These are phyloP conservation scores for Pseudonitzschia multiseries DNA, from an alignment of 108 stramenopile genomes.

Conservation along the genomic window DNA sequence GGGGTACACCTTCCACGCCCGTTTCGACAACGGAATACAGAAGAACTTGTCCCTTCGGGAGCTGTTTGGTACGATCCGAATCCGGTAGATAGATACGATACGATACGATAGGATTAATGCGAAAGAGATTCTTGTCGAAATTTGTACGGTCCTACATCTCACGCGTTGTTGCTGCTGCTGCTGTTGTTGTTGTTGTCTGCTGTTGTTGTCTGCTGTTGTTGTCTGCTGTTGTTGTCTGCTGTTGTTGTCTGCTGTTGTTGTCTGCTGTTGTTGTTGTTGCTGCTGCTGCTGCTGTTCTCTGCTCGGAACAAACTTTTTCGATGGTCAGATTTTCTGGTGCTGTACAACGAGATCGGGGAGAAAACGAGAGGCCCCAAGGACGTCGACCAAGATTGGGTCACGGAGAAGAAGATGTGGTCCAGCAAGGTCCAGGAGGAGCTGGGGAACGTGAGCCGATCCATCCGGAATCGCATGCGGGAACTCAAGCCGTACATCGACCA, in stretches of 20 bases:
- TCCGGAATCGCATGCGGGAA: conserved; percentile 10
- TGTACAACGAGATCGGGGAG: conserved; percentile 20
- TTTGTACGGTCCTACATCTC: too few species aligned
- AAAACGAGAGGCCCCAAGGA: background rate
- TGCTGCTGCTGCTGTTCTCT: background rate
- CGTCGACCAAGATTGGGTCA: conserved; percentile 10
- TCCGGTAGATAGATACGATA: background rate
- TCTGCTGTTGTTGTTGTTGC: background rate
- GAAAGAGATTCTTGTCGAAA: too few species aligned
- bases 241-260: too few species aligned
- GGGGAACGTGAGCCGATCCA: background rate
- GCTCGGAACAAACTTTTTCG: background rate
- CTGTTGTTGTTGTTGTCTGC: too few species aligned
- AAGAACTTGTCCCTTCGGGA: conserved; percentile 46
- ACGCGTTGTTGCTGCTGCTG: too few species aligned
- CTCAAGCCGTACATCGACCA: conserved; percentile 1
- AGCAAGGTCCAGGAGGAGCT: conserved; percentile 8
- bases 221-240: too few species aligned
- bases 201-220: too few species aligned
- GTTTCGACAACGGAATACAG: conserved; percentile 71
- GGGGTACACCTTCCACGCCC: conserved; percentile 41
- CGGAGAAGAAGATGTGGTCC: conserved; percentile 8
- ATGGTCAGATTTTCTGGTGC: conserved; percentile 3
- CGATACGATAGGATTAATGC: background rate
- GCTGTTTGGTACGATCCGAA: conserved; percentile 51